phyloP scores from a whole-genome alignment of 352 stramenopile species.

The Globisporangium paddicum region DNA sequence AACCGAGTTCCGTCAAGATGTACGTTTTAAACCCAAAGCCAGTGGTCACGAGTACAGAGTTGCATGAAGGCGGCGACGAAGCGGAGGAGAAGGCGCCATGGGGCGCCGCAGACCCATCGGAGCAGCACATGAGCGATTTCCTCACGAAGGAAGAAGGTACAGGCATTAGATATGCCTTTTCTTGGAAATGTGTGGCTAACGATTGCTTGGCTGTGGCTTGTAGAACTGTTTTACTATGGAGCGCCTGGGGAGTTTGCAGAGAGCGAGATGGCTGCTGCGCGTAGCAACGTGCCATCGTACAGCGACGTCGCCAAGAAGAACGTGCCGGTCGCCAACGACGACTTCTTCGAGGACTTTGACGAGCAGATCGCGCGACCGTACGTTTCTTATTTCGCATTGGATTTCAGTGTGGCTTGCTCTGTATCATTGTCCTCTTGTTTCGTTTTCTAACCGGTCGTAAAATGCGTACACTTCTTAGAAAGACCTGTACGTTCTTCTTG shows the following conservation, averaged over 20 bases:
- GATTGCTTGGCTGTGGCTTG: not conserved
- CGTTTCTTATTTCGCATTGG: conserved; percentile 11
- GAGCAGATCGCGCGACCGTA: conserved; percentile 49
- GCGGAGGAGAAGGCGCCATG: conserved; percentile 30
- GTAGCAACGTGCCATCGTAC: conserved; percentile 42
- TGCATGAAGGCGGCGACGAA: conserved; percentile 14
- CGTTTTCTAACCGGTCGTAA: not conserved
- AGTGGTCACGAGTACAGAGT: conserved; percentile 17
- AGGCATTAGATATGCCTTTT: not conserved
- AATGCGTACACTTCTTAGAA: conserved; percentile 24
- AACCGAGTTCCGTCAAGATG: conserved; percentile 24
- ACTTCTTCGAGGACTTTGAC: conserved; percentile 27
- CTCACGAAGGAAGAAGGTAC: conserved; percentile 76
- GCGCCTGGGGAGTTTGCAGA: conserved; percentile 60
- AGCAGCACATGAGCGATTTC: conserved; percentile 61
- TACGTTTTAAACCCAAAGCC: conserved; percentile 23
- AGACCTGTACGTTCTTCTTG: conserved; percentile 81
- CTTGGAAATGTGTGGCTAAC: not conserved
- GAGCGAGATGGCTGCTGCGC: conserved; percentile 13
- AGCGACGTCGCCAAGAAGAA: conserved; percentile 51
- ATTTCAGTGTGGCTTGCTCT: not conserved
- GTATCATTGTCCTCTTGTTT: not conserved
- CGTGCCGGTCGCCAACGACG: conserved; percentile 11
- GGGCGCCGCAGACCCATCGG: conserved; percentile 9
- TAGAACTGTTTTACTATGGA: conserved; percentile 78